These are phyloP conservation scores for Plasmodium gaboni DNA, from an alignment of 169 alveolate genomes.

Conservation along the genomic window DNA sequence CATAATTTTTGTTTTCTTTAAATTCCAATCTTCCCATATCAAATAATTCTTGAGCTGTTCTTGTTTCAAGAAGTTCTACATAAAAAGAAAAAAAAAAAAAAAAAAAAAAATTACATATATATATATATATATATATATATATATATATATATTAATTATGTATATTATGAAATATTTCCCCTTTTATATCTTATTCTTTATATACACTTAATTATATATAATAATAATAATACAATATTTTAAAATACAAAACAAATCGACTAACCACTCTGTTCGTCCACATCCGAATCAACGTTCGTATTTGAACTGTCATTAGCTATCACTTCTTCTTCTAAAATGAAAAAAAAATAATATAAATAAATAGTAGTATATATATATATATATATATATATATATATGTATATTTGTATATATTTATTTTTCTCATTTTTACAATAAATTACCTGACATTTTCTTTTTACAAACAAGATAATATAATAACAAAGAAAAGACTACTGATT, in stretches of 20 bases:
- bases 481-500: background rate
- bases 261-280: slow-evolving; percentile 66
- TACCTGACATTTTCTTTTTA: slow-evolving; percentile 58
- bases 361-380: background rate
- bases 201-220: no score
- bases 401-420: no score
- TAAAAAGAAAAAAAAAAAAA: background rate
- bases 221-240: no score
- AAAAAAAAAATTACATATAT: background rate
- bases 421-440: background rate
- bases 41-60: slow-evolving; percentile 66
- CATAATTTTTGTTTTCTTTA: slow-evolving; percentile 65
- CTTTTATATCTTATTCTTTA: no score
- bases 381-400: background rate
- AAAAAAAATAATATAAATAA: background rate
- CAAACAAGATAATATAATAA: slow-evolving; percentile 6
- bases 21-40: slow-evolving; percentile 74
- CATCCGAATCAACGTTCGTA: slow-evolving; percentile 57
- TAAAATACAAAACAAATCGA: background rate
- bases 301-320: slow-evolving; percentile 50
- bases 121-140: background rate
- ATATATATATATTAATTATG: background rate
- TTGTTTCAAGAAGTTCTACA: slow-evolving; percentile 52
- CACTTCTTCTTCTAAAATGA: slow-evolving; percentile 38
- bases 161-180: no score